These are phyloP conservation scores for Phytophthora europaea DNA, from an alignment of 352 stramenopile species.

Conservation along the genomic window DNA sequence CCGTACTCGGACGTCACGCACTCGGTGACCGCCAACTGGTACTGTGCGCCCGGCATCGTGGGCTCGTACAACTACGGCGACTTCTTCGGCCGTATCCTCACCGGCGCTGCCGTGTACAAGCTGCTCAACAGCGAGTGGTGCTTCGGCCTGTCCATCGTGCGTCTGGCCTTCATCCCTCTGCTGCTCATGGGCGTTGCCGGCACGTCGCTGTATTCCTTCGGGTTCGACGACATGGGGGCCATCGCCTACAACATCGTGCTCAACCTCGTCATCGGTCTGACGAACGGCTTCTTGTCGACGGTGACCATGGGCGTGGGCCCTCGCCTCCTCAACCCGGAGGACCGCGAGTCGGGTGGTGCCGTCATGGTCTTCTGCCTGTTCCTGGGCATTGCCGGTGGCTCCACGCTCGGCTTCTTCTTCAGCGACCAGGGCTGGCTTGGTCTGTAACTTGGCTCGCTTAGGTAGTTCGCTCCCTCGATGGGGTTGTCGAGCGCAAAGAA, in stretches of 20 bases:
- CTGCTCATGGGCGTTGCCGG: constrained; percentile 62
- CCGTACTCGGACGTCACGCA: constrained; percentile 37
- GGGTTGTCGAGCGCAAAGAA: constrained; percentile 7
- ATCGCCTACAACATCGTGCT: constrained; percentile 57
- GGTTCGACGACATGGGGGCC: constrained; percentile 30
- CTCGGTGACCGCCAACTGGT: constrained; percentile 46
- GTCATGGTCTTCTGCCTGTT: constrained; percentile 74
- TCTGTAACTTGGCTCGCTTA: constrained; percentile 36
- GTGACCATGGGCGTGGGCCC: constrained; percentile 71
- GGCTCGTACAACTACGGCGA: constrained; percentile 74
- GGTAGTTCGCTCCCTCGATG: constrained; percentile 4
- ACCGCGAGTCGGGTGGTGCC: constrained; percentile 64
- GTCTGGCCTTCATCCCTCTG: constrained; percentile 66
- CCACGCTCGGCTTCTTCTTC: constrained; percentile 64
- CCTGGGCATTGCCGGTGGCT: constrained; percentile 55
- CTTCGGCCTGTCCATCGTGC: constrained; percentile 49
- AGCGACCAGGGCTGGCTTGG: constrained; percentile 58
- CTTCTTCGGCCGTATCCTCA: constrained; percentile 66
- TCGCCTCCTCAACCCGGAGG: constrained; percentile 58
- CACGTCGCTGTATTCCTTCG: constrained; percentile 68
- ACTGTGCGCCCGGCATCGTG: constrained; percentile 63
- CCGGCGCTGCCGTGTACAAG: constrained; percentile 58
- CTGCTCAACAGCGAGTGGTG: constrained; percentile 63
- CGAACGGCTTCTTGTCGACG: constrained; percentile 66
- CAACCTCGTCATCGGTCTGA: constrained; percentile 61